Evolutionary conservation across 2,329 filamentous ascomycete genomes (phyloP).

Genomic region (Botryotinia calthae): DNA sequence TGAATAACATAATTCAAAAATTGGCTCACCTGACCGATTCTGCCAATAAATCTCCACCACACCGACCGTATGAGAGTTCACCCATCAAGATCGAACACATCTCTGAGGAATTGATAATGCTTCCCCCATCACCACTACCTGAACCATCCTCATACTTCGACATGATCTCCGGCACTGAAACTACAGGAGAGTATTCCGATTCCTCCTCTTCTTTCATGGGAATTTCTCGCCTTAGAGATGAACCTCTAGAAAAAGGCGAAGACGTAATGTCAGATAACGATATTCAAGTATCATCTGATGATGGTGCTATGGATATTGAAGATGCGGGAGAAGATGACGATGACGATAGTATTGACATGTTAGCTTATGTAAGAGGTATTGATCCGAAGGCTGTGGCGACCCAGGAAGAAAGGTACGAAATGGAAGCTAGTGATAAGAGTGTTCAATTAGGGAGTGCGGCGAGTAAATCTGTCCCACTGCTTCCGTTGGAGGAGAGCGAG

Average conservation of each 20-base stretch:
- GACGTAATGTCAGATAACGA: neutral
- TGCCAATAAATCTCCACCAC: neutral
- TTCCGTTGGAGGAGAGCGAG: neutral
- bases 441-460: slow-evolving; percentile 10
- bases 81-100: slow-evolving; percentile 2
- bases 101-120: neutral
- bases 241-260: neutral
- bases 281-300: slow-evolving; percentile 11
- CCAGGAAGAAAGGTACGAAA: slow-evolving; percentile 12
- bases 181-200: neutral
- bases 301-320: neutral
- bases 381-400: slow-evolving; percentile 4
- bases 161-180: neutral
- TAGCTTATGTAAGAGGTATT: slow-evolving; percentile 1
- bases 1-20: slow-evolving; percentile 18
- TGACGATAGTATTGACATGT: slow-evolving; percentile 20
- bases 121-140: slow-evolving; percentile 17
- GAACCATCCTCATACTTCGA: slow-evolving; percentile 10
- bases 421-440: slow-evolving; percentile 17
- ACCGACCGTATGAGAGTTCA: neutral
- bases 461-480: neutral
- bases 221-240: slow-evolving; percentile 1
- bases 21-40: slow-evolving; percentile 18
- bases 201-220: neutral
- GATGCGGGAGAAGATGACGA: slow-evolving; percentile 7